Conservation (phyloP, 495 filamentous ascomycete genomes). For the Tuber magnatum region DNA sequence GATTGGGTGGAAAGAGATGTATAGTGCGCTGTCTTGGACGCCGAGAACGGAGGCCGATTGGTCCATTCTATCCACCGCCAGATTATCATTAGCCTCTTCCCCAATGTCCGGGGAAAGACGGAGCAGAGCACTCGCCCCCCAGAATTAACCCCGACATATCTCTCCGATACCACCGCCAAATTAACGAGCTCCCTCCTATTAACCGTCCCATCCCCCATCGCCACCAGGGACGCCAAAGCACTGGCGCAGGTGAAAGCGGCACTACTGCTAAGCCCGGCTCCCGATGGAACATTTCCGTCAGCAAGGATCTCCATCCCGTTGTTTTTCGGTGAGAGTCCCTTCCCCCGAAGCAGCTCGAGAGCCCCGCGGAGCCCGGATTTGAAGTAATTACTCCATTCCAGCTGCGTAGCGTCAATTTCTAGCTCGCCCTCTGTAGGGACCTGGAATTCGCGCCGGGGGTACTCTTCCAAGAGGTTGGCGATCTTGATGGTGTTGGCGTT, state of each 20-base stretch:
- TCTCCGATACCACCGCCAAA: slow-evolving; percentile 85
- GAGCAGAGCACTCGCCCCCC: slow-evolving; percentile 59
- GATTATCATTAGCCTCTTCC: neutral
- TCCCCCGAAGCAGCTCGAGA: slow-evolving; percentile 66
- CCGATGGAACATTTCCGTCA: slow-evolving; percentile 84
- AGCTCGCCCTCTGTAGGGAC: slow-evolving; percentile 60
- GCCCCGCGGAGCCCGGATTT: slow-evolving; percentile 81
- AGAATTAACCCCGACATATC: slow-evolving; percentile 91
- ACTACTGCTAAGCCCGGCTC: slow-evolving; percentile 85
- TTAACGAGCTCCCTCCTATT: slow-evolving; percentile 86
- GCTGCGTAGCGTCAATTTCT: slow-evolving; percentile 71
- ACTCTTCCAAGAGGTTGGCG: slow-evolving; percentile 74
- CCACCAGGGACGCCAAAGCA: slow-evolving; percentile 77
- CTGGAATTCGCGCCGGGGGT: slow-evolving; percentile 66
- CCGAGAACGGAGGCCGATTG: slow-evolving; percentile 96
- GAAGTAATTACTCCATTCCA: slow-evolving; percentile 99
- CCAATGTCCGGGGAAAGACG: neutral
- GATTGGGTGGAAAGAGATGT: slow-evolving; percentile 81
- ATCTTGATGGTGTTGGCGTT: slow-evolving; percentile 55
- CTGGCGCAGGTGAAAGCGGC: slow-evolving; percentile 90
- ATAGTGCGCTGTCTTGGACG: slow-evolving; percentile 71
- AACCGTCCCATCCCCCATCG: slow-evolving; percentile 70
- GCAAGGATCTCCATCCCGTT: slow-evolving; percentile 80
- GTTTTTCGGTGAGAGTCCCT: slow-evolving; percentile 54
- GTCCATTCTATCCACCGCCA: slow-evolving; percentile 61